These are phyloP conservation scores for Xylariaceae sp. DNA, from an alignment of 2,329 filamentous ascomycete species.

Conservation along the genomic window DNA sequence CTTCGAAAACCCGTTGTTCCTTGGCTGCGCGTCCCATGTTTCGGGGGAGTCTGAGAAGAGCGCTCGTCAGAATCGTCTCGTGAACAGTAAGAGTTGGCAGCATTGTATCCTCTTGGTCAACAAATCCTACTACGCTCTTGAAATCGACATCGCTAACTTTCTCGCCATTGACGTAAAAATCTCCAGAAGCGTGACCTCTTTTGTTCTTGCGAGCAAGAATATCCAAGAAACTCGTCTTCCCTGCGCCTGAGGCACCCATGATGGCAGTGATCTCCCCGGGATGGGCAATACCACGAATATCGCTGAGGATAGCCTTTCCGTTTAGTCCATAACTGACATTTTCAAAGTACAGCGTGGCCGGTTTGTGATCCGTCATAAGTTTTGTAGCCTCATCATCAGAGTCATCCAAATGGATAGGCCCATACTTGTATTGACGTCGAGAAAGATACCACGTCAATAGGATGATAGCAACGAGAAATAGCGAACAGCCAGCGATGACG, in stretches of 20 bases:
- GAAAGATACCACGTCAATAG: constrained; percentile 87
- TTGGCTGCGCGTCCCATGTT: constrained; percentile 91
- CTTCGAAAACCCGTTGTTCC: constrained; percentile 87
- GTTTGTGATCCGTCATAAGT: constrained; percentile 89
- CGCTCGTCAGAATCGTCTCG: constrained; percentile 95
- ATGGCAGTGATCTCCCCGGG: constrained; percentile 96
- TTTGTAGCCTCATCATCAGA: constrained; percentile 87
- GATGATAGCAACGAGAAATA: constrained; percentile 89
- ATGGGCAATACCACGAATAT: constrained; percentile 84
- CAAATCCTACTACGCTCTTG: constrained; percentile 91
- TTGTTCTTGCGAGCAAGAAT: constrained; percentile 98
- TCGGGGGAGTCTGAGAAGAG: constrained; percentile 85
- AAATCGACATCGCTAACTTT: constrained; percentile 85
- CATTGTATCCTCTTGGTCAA: constrained; percentile 98
- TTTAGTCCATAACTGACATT: constrained; percentile 87
- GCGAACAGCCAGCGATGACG: constrained; percentile 82
- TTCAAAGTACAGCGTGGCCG: constrained; percentile 85
- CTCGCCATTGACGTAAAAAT: constrained; percentile 93
- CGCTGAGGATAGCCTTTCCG: constrained; percentile 81
- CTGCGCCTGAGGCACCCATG: constrained; percentile 97
- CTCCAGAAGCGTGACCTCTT: constrained; percentile 75
- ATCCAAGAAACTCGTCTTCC: constrained; percentile 96
- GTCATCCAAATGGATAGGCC: constrained; percentile 82
- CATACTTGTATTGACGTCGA: constrained; percentile 71
- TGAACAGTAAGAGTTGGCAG: constrained; percentile 94